Evolutionary conservation across 2,329 filamentous ascomycete species (phyloP).

Genomic region (Intubia oerlemansii): DNA sequence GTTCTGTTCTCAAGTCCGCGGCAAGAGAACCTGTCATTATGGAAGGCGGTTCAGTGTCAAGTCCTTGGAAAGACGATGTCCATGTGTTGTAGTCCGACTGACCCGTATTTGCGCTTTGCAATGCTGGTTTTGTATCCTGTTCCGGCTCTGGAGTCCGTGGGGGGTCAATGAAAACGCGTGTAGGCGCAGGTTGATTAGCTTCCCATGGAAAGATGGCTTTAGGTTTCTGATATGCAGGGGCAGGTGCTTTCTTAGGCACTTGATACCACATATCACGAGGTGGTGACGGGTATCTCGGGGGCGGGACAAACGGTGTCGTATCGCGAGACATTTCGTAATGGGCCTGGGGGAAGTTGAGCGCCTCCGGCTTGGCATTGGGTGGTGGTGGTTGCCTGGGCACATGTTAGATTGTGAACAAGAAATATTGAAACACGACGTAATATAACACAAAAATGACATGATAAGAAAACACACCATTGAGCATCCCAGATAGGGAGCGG

Average conservation of each 20-base stretch:
- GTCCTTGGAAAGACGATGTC: constrained; percentile 6
- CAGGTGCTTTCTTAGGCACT: constrained; percentile 43
- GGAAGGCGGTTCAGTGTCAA: constrained; percentile 14
- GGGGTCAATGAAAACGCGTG: constrained; percentile 40
- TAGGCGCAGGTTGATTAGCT: constrained; percentile 34
- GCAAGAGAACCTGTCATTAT: constrained; percentile 15
- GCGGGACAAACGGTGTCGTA: constrained; percentile 53
- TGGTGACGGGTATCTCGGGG: constrained; percentile 57
- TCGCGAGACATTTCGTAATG: constrained; percentile 73
- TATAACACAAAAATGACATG: too few species aligned
- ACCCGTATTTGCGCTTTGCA: constrained; percentile 9
- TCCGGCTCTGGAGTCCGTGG: constrained; percentile 1
- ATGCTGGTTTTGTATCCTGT: constrained; percentile 6
- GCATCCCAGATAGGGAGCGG: constrained; percentile 26
- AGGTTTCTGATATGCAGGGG: constrained; percentile 30
- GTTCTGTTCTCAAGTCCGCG: constrained; percentile 18
- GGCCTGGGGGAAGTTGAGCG: constrained; percentile 56
- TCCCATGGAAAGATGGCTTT: constrained; percentile 87
- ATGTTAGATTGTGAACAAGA: constrained; percentile 19
- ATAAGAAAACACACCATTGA: too few species aligned
- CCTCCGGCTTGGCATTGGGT: constrained; percentile 57
- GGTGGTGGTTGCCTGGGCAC: constrained; percentile 37
- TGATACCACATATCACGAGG: constrained; percentile 80
- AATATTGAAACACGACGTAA: too few species aligned
- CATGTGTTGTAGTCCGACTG: constrained; percentile 7